Evolutionary conservation across 768 basidiomycete genomes (phyloP).

Genomic region (Polyporus arcularius): DNA sequence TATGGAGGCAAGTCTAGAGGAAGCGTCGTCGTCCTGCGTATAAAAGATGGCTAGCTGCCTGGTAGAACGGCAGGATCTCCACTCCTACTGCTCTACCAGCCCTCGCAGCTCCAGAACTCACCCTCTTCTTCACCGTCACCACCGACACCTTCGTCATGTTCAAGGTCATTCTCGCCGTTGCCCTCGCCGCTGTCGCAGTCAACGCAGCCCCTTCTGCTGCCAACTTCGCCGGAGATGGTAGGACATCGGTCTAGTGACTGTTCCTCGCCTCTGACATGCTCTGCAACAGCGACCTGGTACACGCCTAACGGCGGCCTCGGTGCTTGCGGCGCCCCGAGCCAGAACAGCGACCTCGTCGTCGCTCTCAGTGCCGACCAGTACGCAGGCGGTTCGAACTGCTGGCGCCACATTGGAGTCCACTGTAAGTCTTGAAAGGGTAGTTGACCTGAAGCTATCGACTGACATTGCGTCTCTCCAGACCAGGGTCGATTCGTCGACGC

Average conservation of each 20-base stretch:
- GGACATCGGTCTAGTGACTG: not conserved
- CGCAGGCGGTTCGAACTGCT: slow-evolving; percentile 6
- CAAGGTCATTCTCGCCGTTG: not conserved
- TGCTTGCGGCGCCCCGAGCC: slow-evolving; percentile 4
- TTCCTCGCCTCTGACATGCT: too few species aligned
- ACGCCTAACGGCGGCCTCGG: slow-evolving; percentile 3
- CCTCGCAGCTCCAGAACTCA: not conserved
- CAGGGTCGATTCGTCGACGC: slow-evolving; percentile 49
- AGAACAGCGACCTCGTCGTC: slow-evolving; percentile 6
- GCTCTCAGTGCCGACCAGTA: slow-evolving; percentile 9
- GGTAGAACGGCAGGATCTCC: too few species aligned
- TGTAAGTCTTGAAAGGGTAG: not conserved
- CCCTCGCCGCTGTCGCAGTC: not conserved
- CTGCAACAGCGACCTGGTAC: slow-evolving; percentile 4
- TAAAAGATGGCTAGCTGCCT: too few species aligned
- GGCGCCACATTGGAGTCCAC: slow-evolving; percentile 1
- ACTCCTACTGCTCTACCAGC: not conserved
- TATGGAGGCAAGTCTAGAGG: too few species aligned
- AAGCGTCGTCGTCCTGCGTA: too few species aligned
- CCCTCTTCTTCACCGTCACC: not conserved
- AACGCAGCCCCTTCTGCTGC: not conserved
- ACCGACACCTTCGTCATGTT: not conserved
- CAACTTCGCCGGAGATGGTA: slow-evolving; percentile 3
- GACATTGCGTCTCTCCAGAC: slow-evolving; percentile 37
- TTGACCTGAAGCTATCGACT: not conserved